Evolutionary conservation across 371 early-diverging fungal genomes (phyloP), one percentile per base, ranked within the genome.

Genomic region (Mortierella sp.): DNA sequence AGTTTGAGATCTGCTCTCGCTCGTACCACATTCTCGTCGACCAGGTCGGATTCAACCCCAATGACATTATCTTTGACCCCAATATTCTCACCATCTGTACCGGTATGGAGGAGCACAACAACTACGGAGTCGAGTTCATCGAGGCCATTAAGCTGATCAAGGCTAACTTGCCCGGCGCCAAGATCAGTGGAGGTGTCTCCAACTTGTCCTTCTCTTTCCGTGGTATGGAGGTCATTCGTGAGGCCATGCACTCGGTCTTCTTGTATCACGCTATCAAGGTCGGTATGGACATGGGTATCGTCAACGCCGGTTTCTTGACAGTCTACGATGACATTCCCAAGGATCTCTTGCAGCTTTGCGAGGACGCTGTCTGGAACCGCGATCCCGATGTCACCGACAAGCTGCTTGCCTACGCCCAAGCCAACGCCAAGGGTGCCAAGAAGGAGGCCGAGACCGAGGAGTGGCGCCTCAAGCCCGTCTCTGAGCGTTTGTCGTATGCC

Each of bases 221-320:
- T 87, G 97, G 97, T 79, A 97, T 96, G 92, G 97, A 97, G 80
- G 90, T 90, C 57, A 90, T 98, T 48, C 95, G 98, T 87, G 94
- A 96, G 89, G 97, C 97, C 13, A 97, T 98, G 98, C 98, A 98
- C 90, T 93, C 94, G 74, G 98, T 98, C 21, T 98, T 98, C 84
- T 88, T 97, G 84, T 98, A 94, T 88, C 98, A 98, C 81, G 92
- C 97, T 26, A 96, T 96, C 85, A 91, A 95, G 86, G 96, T 91
- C 24, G 97, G 98, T 26, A 95, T 98, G 96, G 97, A 97, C 87
- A 97, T 98, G 98, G 98, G 98, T 81, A 98, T 98, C 76, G 98
- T 98, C 80, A 97, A 97, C 87, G 96, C 97, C 16, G 98, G 98
- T 79, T 95, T 95, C 91, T 90, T 97, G 90, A 95, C 97, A 37